A percentile compares a stretch with the other conserved stretches of the same genome.
Evolutionary conservation across 2,329 filamentous ascomycete genomes (phyloP).

Genomic region (Fusarium stilboides): DNA sequence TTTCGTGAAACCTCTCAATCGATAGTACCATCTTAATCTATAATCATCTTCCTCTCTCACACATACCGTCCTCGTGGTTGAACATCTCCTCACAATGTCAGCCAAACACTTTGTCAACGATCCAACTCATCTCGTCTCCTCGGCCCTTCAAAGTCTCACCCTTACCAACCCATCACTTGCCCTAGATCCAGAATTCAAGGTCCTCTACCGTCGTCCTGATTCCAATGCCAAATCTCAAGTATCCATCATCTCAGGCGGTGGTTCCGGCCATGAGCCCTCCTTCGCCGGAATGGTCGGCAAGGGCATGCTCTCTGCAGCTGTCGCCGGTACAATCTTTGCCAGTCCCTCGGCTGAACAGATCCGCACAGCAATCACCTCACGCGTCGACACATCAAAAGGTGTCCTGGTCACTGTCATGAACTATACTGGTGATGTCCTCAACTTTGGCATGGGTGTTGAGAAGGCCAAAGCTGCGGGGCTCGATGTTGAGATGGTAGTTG

Average conservation of each 20-base stretch:
- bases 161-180: slow-evolving; percentile 87
- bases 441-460: slow-evolving; percentile 94
- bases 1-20: background rate
- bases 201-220: slow-evolving; percentile 80
- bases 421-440: slow-evolving; percentile 90
- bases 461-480: slow-evolving; percentile 87
- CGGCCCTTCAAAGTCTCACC: slow-evolving; percentile 83
- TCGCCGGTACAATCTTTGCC: slow-evolving; percentile 90
- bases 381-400: slow-evolving; percentile 80
- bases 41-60: background rate
- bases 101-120: slow-evolving; percentile 93
- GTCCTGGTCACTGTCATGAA: slow-evolving; percentile 96
- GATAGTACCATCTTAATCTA: background rate
- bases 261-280: slow-evolving; percentile 90
- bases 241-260: slow-evolving; percentile 88
- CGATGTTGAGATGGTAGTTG: slow-evolving; percentile 88
- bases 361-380: slow-evolving; percentile 78
- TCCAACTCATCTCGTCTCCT: slow-evolving; percentile 81
- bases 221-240: slow-evolving; percentile 71
- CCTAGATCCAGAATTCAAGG: slow-evolving; percentile 84
- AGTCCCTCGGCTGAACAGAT: slow-evolving; percentile 88
- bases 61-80: slow-evolving; percentile 7
- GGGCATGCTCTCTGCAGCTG: slow-evolving; percentile 84
- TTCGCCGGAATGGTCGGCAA: slow-evolving; percentile 89
- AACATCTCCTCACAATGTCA: slow-evolving; percentile 58